Conservation (phyloP, 78 protist species). For the Dictyostelium discoideum region DNA sequence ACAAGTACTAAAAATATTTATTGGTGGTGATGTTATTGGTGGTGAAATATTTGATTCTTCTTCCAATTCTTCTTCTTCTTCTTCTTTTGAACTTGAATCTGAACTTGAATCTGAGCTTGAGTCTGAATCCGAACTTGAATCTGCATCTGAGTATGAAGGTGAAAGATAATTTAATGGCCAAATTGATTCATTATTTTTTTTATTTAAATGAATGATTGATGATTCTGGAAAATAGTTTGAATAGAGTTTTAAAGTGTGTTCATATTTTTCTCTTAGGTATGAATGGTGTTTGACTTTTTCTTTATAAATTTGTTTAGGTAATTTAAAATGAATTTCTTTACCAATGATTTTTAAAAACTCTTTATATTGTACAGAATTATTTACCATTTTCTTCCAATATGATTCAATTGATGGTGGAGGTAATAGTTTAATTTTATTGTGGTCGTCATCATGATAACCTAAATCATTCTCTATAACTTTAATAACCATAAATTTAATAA, state of each 20-base stretch:
- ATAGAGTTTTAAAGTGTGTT: not conserved
- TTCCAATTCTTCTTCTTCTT: too few species aligned
- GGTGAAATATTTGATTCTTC: not conserved
- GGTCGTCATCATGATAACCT: not conserved
- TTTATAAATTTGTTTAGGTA: not conserved
- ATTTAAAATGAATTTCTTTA: not conserved
- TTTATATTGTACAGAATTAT: not conserved
- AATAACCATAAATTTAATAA: not conserved
- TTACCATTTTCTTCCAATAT: not conserved
- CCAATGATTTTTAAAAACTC: not conserved
- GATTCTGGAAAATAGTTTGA: not conserved
- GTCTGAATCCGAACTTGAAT: too few species aligned
- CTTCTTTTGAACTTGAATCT: too few species aligned
- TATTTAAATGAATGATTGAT: not conserved
- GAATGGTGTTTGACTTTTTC: not conserved
- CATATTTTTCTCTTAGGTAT: not conserved
- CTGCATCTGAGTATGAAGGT: not conserved
- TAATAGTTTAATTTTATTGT: not conserved
- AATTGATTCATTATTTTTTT: not conserved
- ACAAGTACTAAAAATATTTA: not conserved
- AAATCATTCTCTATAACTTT: not conserved
- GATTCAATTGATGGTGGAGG: not conserved
- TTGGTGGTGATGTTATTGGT: not conserved
- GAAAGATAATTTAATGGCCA: not conserved
- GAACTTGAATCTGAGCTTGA: not conserved